A percentile compares a stretch with the other conserved stretches of the same genome.
These are phyloP conservation scores for Calocybe gambosa DNA, from an alignment of 1,284 basidiomycete genomes.

Conservation along the genomic window DNA sequence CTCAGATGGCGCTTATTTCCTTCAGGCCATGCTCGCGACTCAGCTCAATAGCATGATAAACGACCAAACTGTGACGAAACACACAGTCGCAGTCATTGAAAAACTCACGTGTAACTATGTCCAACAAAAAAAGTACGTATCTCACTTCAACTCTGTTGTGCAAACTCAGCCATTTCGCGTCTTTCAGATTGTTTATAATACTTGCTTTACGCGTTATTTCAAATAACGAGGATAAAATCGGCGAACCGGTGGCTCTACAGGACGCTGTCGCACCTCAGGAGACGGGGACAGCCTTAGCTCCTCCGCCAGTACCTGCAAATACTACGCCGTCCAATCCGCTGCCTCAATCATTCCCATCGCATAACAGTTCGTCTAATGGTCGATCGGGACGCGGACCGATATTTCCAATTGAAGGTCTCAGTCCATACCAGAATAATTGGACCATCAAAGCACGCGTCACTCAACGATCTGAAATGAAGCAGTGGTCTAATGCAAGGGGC, in stretches of 20 bases:
- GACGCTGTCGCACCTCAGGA: constrained; percentile 27
- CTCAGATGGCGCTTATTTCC: constrained; percentile 78
- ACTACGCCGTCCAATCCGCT: constrained; percentile 17
- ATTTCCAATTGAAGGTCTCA: constrained; percentile 90
- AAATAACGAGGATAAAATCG: constrained; percentile 62
- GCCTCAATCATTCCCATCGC: constrained; percentile 14
- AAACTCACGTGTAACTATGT: constrained; percentile 83
- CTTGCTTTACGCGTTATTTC: constrained; percentile 63
- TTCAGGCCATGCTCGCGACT: constrained; percentile 94
- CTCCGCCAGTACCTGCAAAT: constrained; percentile 21
- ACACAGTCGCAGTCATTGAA: constrained; percentile 70
- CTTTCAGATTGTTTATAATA: constrained; percentile 76
- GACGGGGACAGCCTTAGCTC: constrained; percentile 20
- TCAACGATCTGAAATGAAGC: constrained; percentile 85
- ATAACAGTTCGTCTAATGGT: constrained; percentile 19
- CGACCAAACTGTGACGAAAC: constrained; percentile 62
- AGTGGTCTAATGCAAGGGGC: constrained; percentile 86
- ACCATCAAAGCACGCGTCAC: constrained; percentile 95
- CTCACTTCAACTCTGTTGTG: constrained; percentile 7
- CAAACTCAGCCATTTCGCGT: constrained; percentile 11
- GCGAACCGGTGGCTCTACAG: constrained; percentile 49
- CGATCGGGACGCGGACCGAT: constrained; percentile 27
- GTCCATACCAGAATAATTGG: constrained; percentile 98
- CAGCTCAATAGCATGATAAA: constrained; percentile 80
- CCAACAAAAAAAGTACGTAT: constrained; percentile 72